Conservation (phyloP, 129 eudicot species). For the Pseudognaphalium luteoalbum region DNA sequence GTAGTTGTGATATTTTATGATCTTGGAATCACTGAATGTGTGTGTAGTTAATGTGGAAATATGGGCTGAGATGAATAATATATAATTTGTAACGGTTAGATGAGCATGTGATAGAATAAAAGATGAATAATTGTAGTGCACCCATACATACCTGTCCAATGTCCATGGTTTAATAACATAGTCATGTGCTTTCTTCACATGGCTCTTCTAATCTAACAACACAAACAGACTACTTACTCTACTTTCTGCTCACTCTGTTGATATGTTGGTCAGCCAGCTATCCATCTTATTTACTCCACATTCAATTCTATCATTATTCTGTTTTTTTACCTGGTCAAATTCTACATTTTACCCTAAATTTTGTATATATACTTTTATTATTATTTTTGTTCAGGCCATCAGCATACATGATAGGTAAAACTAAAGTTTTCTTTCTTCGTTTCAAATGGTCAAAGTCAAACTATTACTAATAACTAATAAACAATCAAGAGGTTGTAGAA, state of each 20-base stretch:
- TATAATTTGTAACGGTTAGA: slow-evolving; percentile 33
- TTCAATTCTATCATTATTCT: slow-evolving; percentile 21
- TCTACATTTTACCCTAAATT: neutral
- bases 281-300: slow-evolving; percentile 23
- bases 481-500: neutral
- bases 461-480: neutral
- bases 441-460: neutral
- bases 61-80: slow-evolving; percentile 4
- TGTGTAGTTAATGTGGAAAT: slow-evolving; percentile 5
- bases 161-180: slow-evolving; percentile 36
- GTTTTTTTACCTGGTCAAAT: neutral
- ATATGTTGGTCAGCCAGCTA: slow-evolving; percentile 26
- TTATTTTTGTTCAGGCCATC: too few relatives aligned
- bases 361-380: too few relatives aligned
- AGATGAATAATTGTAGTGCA: slow-evolving; percentile 41
- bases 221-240: slow-evolving; percentile 9
- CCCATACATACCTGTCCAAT: slow-evolving; percentile 32
- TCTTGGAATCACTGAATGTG: slow-evolving; percentile 13
- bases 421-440: neutral
- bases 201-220: slow-evolving; percentile 33
- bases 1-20: slow-evolving; percentile 7
- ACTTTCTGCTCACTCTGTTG: slow-evolving; percentile 21
- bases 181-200: slow-evolving; percentile 38
- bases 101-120: slow-evolving; percentile 35
- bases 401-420: too few relatives aligned